A percentile compares a stretch with the other conserved stretches of the same genome.
These are phyloP conservation scores for Capsicum chinense DNA, from an alignment of 257 asterid genomes.

Conservation along the genomic window DNA sequence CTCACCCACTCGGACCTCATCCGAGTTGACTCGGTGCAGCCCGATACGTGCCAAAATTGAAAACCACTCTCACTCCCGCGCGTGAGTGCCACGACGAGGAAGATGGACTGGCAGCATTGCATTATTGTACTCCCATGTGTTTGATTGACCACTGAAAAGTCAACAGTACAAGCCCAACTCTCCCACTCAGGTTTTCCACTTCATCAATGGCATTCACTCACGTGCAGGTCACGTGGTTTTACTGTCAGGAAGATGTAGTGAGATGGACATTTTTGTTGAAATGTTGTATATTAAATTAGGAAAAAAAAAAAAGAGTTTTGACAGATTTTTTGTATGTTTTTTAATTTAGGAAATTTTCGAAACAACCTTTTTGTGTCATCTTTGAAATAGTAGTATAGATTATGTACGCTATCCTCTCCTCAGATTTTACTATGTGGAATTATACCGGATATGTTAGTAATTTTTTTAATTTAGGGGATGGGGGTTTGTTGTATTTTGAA, in stretches of 20 bases:
- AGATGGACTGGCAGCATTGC: not conserved
- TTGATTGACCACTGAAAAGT: not conserved
- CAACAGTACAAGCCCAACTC: conserved; percentile 10
- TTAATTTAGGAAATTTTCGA: not conserved
- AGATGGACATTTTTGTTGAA: not conserved
- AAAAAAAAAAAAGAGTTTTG: not conserved
- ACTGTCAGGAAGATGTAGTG: not conserved
- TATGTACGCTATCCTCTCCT: no score
- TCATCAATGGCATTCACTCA: conserved; percentile 1
- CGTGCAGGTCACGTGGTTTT: conserved; percentile 29
- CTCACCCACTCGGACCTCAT: conserved; percentile 35
- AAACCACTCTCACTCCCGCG: conserved; percentile 5
- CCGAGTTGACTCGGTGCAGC: conserved; percentile 17
- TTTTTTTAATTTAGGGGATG: not conserved
- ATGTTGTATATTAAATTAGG: conserved; percentile 15
- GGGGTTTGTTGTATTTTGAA: not conserved
- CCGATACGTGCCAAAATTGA: no score
- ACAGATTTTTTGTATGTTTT: no score
- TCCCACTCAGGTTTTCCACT: not conserved
- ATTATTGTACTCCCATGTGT: conserved; percentile 21
- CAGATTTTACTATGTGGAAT: no score
- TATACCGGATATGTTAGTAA: no score
- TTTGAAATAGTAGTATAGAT: no score
- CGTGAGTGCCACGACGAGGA: not conserved
- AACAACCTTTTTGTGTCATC: no score